phyloP scores from a whole-genome alignment of 1,284 basidiomycete genomes.

The Ganoderma boninense region DNA sequence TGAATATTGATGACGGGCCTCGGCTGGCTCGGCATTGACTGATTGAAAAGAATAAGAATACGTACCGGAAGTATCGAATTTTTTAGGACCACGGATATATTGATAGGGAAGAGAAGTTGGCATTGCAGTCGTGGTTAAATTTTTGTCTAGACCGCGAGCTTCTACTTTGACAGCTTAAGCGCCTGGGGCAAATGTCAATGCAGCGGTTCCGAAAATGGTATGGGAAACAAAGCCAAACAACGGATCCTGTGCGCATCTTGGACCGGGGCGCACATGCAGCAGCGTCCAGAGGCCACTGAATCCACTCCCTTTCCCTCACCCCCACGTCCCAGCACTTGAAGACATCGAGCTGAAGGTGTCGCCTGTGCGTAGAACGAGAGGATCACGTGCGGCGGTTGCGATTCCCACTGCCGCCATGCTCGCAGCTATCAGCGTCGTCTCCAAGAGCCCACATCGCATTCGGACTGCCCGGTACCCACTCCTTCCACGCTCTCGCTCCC shows the following conservation, averaged over 20 bases:
- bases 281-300: background rate
- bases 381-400: background rate
- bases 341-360: background rate
- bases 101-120: too few relatives aligned
- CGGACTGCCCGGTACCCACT: background rate
- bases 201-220: conserved; percentile 9
- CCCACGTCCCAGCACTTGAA: background rate
- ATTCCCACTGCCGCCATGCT: background rate
- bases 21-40: too few relatives aligned
- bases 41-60: too few relatives aligned
- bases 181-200: background rate
- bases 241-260: background rate
- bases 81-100: too few relatives aligned
- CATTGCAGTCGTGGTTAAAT: background rate
- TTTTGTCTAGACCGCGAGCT: background rate
- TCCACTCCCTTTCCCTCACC: background rate
- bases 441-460: background rate
- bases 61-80: too few relatives aligned
- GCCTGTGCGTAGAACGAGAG: background rate
- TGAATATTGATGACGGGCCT: too few relatives aligned
- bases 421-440: background rate
- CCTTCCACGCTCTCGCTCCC: background rate
- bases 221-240: conserved; percentile 26
- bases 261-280: background rate
- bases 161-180: background rate